phyloP scores from a whole-genome alignment of 768 basidiomycete species.

The Cystobasidium onofrii region DNA sequence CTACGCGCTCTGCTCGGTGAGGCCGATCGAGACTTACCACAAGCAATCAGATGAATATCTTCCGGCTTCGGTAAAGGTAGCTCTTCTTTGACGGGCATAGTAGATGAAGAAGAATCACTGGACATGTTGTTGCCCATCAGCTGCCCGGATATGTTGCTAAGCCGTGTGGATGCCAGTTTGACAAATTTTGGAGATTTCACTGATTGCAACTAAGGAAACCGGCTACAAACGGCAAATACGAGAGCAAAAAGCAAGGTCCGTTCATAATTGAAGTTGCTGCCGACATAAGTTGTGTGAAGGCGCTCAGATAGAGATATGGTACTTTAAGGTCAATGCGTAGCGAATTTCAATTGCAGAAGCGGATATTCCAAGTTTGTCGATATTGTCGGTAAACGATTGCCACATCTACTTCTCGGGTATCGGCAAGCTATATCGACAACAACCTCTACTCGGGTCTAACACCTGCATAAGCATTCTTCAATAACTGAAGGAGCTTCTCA shows the following conservation, averaged over 20 bases:
- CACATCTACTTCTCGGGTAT: neutral
- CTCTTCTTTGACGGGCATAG: neutral
- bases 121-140: conserved; percentile 13
- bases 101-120: neutral
- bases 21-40: conserved; percentile 6
- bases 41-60: conserved; percentile 25
- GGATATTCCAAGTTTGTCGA: too few relatives aligned
- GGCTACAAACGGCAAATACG: neutral
- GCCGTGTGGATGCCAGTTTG: conserved; percentile 3
- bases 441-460: neutral
- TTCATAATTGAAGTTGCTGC: too few relatives aligned
- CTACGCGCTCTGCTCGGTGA: neutral
- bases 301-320: too few relatives aligned
- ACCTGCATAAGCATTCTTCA: conserved; percentile 25
- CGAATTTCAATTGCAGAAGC: too few relatives aligned
- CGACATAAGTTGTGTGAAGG: too few relatives aligned
- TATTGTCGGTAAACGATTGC: too few relatives aligned
- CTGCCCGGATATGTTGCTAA: neutral
- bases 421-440: neutral
- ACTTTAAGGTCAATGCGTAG: too few relatives aligned
- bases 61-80: conserved; percentile 7
- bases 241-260: neutral
- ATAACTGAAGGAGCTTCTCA: conserved; percentile 41
- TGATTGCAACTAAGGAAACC: neutral
- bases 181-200: neutral